These are phyloP conservation scores for Mucor sp. DNA, from an alignment of 371 early-diverging fungal genomes.

Conservation along the genomic window DNA sequence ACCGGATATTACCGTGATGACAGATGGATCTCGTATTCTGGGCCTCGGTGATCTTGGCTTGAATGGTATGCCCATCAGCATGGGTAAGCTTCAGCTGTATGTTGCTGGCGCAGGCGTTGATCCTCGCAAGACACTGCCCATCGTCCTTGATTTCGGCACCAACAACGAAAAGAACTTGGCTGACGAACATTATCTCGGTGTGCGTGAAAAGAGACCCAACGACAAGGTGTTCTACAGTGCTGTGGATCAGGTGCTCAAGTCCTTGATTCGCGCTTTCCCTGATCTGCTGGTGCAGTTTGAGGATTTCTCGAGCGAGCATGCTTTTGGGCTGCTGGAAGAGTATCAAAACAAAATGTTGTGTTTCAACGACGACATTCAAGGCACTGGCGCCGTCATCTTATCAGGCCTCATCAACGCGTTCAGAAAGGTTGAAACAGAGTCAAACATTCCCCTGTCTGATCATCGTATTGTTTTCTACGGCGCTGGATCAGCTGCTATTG, in stretches of 20 bases:
- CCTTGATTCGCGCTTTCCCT: conserved; percentile 72
- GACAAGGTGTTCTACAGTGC: conserved; percentile 78
- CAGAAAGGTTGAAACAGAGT: conserved; percentile 51
- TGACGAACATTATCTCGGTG: conserved; percentile 90
- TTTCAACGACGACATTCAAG: conserved; percentile 75
- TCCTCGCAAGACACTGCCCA: conserved; percentile 84
- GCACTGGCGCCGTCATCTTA: conserved; percentile 92
- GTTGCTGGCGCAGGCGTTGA: conserved; percentile 90
- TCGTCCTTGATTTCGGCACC: conserved; percentile 89
- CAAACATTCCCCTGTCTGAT: conserved; percentile 61
- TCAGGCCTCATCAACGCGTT: conserved; percentile 92
- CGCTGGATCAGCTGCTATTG: conserved; percentile 88
- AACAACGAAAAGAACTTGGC: conserved; percentile 75
- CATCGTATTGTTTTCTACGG: conserved; percentile 90
- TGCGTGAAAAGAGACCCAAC: conserved; percentile 68
- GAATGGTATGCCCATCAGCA: conserved; percentile 91
- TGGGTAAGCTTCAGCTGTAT: conserved; percentile 91
- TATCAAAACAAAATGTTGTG: conserved; percentile 69
- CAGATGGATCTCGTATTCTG: conserved; percentile 91
- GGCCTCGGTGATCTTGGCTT: conserved; percentile 93
- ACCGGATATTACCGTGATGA: conserved; percentile 85
- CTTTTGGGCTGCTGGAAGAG: conserved; percentile 70
- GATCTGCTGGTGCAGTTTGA: conserved; percentile 88
- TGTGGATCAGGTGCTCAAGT: conserved; percentile 78
- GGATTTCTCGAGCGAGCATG: conserved; percentile 91